Conservation (phyloP, 495 filamentous ascomycete genomes). For the Sordaria brevicollis region DNA sequence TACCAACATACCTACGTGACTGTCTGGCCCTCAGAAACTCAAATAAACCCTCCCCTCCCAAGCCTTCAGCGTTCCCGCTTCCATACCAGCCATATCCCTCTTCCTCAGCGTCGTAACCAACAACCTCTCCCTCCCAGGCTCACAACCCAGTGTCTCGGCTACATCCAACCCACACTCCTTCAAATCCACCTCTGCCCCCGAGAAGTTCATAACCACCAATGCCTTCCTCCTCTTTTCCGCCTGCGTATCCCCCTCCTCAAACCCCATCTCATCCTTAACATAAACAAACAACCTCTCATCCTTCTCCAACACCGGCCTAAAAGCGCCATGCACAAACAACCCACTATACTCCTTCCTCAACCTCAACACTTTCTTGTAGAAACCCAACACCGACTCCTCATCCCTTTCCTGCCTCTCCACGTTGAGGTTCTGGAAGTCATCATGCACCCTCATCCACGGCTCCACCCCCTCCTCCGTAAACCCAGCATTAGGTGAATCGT, state of each 20-base stretch:
- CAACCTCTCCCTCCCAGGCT: not conserved
- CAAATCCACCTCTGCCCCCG: not conserved
- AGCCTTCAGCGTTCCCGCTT: not conserved
- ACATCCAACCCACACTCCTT: slow-evolving; percentile 1
- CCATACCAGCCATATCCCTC: not conserved
- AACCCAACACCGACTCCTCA: slow-evolving; percentile 28
- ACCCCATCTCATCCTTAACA: slow-evolving; percentile 1
- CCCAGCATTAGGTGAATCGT: slow-evolving; percentile 39
- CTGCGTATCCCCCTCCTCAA: not conserved
- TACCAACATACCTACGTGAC: no score
- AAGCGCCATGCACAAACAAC: slow-evolving; percentile 53
- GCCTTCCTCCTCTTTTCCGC: slow-evolving; percentile 1
- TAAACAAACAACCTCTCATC: slow-evolving; percentile 11
- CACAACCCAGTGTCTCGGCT: not conserved
- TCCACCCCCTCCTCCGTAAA: slow-evolving; percentile 25
- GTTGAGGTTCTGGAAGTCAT: slow-evolving; percentile 34
- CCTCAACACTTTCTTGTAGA: slow-evolving; percentile 34
- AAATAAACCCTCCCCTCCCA: slow-evolving; percentile 14
- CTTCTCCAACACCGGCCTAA: slow-evolving; percentile 22
- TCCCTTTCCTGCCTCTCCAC: slow-evolving; percentile 29
- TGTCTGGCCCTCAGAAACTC: not conserved
- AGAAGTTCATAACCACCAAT: slow-evolving; percentile 12
- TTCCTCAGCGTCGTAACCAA: not conserved
- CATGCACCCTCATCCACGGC: slow-evolving; percentile 47
- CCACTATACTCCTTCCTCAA: slow-evolving; percentile 41